These are phyloP conservation scores for Apiospora marii DNA, from an alignment of 2,329 filamentous ascomycete species.

Conservation along the genomic window DNA sequence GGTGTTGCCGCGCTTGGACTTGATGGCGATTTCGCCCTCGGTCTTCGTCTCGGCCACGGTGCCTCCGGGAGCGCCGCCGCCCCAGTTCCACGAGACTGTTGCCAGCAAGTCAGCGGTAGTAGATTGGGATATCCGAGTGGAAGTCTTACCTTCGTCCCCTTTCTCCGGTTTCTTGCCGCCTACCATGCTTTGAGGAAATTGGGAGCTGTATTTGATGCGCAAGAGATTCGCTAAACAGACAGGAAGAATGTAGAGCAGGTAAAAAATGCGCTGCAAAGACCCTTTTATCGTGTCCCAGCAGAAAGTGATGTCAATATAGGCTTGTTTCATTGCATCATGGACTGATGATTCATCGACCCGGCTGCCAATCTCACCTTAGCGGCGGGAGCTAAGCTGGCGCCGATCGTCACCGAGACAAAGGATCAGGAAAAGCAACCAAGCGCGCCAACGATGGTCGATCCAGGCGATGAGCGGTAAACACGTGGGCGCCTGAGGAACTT, in stretches of 20 bases:
- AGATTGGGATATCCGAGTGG: fast-evolving
- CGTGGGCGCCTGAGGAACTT: too few relatives aligned
- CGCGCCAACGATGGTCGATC: too few relatives aligned
- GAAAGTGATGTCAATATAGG: neutral
- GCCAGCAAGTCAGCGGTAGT: neutral
- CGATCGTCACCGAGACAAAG: too few relatives aligned
- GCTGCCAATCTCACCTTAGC: too few relatives aligned
- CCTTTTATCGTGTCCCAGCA: too few relatives aligned
- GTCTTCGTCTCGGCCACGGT: slow-evolving; percentile 68
- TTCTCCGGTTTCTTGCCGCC: slow-evolving; percentile 24
- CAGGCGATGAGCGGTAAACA: too few relatives aligned
- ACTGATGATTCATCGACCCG: slow-evolving; percentile 14
- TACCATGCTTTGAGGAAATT: slow-evolving; percentile 12
- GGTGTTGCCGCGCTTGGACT: slow-evolving; percentile 68
- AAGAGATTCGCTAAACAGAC: too few relatives aligned
- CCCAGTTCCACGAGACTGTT: slow-evolving; percentile 70
- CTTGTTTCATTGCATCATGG: slow-evolving; percentile 15
- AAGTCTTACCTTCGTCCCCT: slow-evolving; percentile 28
- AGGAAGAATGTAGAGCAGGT: too few relatives aligned
- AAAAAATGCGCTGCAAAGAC: too few relatives aligned
- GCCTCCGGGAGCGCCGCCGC: slow-evolving; percentile 61
- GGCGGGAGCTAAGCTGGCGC: too few relatives aligned
- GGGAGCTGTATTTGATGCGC: too few relatives aligned
- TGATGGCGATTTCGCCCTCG: slow-evolving; percentile 66
- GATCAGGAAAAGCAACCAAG: too few relatives aligned